Evolutionary conservation across 176 grass and related monocot genomes (phyloP).

Genomic region (Musa acuminata): DNA sequence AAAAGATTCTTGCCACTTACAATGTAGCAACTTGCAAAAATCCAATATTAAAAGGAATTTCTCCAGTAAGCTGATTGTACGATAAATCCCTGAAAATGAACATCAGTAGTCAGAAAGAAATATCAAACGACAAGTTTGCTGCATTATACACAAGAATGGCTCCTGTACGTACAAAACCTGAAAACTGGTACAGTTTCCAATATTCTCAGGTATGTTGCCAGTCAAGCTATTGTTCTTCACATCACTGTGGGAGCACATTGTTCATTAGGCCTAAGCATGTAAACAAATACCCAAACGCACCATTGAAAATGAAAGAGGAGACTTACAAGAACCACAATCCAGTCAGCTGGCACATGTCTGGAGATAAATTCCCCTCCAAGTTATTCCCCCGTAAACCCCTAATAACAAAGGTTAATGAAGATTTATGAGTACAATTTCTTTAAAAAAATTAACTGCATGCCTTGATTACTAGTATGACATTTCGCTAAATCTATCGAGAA

Average conservation of each 20-base stretch:
- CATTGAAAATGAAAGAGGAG: neutral
- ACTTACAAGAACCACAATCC: conserved; percentile 99
- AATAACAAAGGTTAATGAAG: neutral
- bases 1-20: conserved; percentile 30
- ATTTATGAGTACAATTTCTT: neutral
- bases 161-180: conserved; percentile 87
- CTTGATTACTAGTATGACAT: too few species aligned
- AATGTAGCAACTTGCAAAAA: conserved; percentile 97
- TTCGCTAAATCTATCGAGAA: too few species aligned
- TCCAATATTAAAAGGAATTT: conserved; percentile 96
- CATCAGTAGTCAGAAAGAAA: neutral
- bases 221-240: conserved; percentile 93
- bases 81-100: conserved; percentile 71
- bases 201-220: conserved; percentile 66
- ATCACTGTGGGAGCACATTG: conserved; percentile 36
- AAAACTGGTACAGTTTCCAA: conserved; percentile 96
- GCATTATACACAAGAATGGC: neutral
- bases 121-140: neutral
- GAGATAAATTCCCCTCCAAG: conserved; percentile 71
- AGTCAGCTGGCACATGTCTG: conserved; percentile 90
- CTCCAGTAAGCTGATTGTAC: conserved; percentile 67
- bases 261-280: neutral
- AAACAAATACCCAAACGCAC: neutral
- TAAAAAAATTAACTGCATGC: neutral
- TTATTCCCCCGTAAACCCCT: conserved; percentile 82